Evolutionary conservation across 495 filamentous ascomycete species (phyloP).

Genomic region (Acidomyces sp.): DNA sequence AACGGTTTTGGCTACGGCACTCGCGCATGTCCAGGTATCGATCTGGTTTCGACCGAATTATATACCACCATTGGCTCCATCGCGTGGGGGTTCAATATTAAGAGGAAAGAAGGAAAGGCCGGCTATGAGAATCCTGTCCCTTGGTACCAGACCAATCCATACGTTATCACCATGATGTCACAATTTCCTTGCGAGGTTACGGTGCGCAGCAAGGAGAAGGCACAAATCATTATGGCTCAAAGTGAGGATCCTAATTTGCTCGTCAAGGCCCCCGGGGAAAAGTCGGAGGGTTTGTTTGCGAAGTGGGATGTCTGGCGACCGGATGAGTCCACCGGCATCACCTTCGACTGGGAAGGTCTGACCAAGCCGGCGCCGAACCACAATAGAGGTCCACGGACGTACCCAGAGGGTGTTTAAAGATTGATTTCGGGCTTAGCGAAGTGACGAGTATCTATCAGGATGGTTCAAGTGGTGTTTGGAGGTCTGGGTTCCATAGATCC

Average conservation of each 20-base stretch:
- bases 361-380: slow-evolving; percentile 1
- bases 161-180: slow-evolving; percentile 41
- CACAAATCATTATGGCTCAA: not conserved
- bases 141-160: slow-evolving; percentile 38
- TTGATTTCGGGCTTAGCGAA: not conserved
- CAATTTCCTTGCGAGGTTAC: slow-evolving; percentile 35
- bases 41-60: slow-evolving; percentile 40
- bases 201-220: slow-evolving; percentile 28
- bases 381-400: not conserved
- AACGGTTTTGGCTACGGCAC: slow-evolving; percentile 45
- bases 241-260: not conserved
- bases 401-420: not conserved
- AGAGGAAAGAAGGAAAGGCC: not conserved
- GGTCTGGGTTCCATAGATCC: not conserved
- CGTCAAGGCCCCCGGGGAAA: not conserved
- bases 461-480: slow-evolving; percentile 22
- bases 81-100: slow-evolving; percentile 30
- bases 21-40: slow-evolving; percentile 41
- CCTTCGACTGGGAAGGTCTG: slow-evolving; percentile 5
- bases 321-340: not conserved
- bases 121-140: slow-evolving; percentile 29
- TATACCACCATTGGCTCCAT: slow-evolving; percentile 41
- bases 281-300: slow-evolving; percentile 1
- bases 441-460: not conserved
- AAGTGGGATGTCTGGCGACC: slow-evolving; percentile 3